Evolutionary conservation across 2,329 filamentous ascomycete species (phyloP).

Genomic region (Fusarium buxicola): DNA sequence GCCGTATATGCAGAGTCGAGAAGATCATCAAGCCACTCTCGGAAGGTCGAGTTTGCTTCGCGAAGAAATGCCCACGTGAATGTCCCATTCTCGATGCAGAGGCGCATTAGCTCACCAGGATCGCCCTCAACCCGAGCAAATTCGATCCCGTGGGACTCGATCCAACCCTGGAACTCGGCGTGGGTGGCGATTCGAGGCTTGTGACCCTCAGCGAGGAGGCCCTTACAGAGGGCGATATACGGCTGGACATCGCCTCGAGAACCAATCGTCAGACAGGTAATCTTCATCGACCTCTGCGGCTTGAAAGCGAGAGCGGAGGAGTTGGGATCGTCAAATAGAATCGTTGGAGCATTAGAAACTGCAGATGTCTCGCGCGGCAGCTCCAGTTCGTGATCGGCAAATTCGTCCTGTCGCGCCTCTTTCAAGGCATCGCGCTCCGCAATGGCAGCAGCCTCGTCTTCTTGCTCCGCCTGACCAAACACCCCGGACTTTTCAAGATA

Average conservation of each 20-base stretch:
- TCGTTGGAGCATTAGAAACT: slow-evolving; percentile 72
- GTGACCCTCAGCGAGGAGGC: slow-evolving; percentile 88
- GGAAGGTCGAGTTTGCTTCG: slow-evolving; percentile 88
- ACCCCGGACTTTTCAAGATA: slow-evolving; percentile 77
- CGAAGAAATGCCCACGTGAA: slow-evolving; percentile 92
- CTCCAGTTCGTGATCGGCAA: slow-evolving; percentile 62
- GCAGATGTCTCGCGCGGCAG: slow-evolving; percentile 60
- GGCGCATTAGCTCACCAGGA: slow-evolving; percentile 91
- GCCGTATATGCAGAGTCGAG: slow-evolving; percentile 84
- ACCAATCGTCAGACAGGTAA: slow-evolving; percentile 96
- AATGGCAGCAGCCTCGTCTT: slow-evolving; percentile 78
- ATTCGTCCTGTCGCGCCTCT: slow-evolving; percentile 72
- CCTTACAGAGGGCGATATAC: slow-evolving; percentile 96
- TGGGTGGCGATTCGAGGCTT: slow-evolving; percentile 90
- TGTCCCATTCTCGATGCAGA: slow-evolving; percentile 97
- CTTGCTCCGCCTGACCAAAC: slow-evolving; percentile 74
- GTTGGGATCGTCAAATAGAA: slow-evolving; percentile 89
- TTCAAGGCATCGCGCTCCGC: slow-evolving; percentile 85
- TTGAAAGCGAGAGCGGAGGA: slow-evolving; percentile 94
- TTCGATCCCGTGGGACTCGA: slow-evolving; percentile 92
- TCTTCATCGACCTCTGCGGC: slow-evolving; percentile 79
- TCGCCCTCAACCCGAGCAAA: slow-evolving; percentile 91
- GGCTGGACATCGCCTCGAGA: slow-evolving; percentile 97
- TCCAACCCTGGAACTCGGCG: slow-evolving; percentile 87
- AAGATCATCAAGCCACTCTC: slow-evolving; percentile 93